A percentile compares a stretch with the other conserved stretches of the same genome.
phyloP scores from a whole-genome alignment of 129 eudicot species.

The Smallanthus sonchifolius region DNA sequence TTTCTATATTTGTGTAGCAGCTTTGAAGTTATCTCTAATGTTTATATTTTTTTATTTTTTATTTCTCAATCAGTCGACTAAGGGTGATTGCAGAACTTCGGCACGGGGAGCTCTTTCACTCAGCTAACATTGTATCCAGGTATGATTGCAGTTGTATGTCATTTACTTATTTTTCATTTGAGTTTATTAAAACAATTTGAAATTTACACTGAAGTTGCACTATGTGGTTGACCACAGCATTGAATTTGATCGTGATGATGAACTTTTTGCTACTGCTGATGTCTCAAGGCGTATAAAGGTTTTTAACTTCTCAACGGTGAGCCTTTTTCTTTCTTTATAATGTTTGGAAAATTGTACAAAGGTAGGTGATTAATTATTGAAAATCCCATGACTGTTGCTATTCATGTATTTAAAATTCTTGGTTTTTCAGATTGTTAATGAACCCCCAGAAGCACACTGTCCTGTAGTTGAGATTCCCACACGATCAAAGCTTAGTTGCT shows the following conservation, averaged over 20 bases:
- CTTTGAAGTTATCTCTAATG: slow-evolving; percentile 1
- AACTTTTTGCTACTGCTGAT: slow-evolving; percentile 75
- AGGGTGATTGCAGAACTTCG: slow-evolving; percentile 72
- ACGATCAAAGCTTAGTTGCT: slow-evolving; percentile 70
- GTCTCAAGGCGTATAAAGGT: slow-evolving; percentile 70
- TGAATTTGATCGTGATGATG: slow-evolving; percentile 76
- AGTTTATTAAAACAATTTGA: not conserved
- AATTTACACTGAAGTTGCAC: slow-evolving; percentile 3
- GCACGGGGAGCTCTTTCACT: slow-evolving; percentile 57
- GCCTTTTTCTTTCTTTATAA: slow-evolving; percentile 19
- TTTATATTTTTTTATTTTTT: not conserved
- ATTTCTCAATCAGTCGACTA: slow-evolving; percentile 45
- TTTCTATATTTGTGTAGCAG: not conserved
- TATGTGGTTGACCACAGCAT: slow-evolving; percentile 41
- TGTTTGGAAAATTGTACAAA: not conserved
- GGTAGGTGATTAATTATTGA: not conserved
- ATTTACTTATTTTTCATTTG: not conserved
- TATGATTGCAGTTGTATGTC: slow-evolving; percentile 19
- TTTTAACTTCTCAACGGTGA: slow-evolving; percentile 62
- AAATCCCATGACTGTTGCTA: not conserved
- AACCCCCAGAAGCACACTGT: slow-evolving; percentile 59
- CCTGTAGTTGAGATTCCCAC: slow-evolving; percentile 75
- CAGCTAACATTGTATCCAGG: slow-evolving; percentile 77
- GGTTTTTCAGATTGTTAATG: slow-evolving; percentile 57
- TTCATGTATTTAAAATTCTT: not conserved